Evolutionary conservation across 768 basidiomycete genomes (phyloP), one percentile per base, ranked within the genome.

Genomic region (Boletus insuetus): DNA sequence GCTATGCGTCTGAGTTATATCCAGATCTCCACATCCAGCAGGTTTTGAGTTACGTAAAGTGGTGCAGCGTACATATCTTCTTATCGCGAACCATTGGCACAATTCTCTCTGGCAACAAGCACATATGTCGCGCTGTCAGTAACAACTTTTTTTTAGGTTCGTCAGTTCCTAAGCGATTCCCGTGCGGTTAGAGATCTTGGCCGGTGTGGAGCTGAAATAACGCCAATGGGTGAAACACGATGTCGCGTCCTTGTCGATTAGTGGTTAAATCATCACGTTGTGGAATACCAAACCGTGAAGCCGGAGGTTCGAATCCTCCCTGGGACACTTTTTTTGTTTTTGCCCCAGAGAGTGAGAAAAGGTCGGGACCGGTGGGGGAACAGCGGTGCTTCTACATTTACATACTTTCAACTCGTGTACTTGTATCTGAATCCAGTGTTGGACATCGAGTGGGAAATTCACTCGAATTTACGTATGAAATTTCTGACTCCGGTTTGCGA

Each of bases 231-330:
- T 35, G 34, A 35, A 14, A 1, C 0, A 2, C 17, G 12, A 1
- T 19, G 39, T 26, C 5, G 17, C 40, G 73, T 74, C 73, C 73
- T 66, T 69, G 71, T 74, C 72, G 73, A 74, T 74, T 73, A 74
- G 74, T 75, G 73, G 73, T 74, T 73, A 74, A 71, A 74, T 74
- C 73, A 70, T 73, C 70, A 71, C 70, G 69, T 75, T 73, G 74
- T 75, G 74, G 74, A 35, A 32, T 2, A 37, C 56, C 62, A 63
- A 62, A 60, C 73, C 69, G 74, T 69, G 73, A 70, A 71, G 71
- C 66, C 74, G 71, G 64, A 69, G 59, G 74, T 73, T 75, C 74
- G 74, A 75, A 65, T 75, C 74, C 73, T 58, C 54, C 64, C 67
- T 64, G 62, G 53, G 66, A 64, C 66, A 68, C 38, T 55, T 54